phyloP scores from a whole-genome alignment of 1,139 yeast species.

The Kodamaea ohmeri region DNA sequence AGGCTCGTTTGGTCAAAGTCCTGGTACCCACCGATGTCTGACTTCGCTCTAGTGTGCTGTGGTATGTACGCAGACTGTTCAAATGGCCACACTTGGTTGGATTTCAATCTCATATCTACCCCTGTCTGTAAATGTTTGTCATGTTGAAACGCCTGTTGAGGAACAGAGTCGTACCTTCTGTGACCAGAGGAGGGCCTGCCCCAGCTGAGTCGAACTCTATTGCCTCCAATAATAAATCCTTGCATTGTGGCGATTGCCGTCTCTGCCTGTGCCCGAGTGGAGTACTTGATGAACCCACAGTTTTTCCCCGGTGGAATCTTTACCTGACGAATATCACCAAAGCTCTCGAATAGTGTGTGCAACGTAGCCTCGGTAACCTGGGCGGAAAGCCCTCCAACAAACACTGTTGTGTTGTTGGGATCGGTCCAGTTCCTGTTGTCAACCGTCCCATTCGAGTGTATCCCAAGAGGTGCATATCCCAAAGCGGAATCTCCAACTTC shows the following conservation, averaged over 20 bases:
- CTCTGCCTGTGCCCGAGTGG: constrained; percentile 79
- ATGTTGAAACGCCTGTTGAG: constrained; percentile 16
- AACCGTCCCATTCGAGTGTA: neutral
- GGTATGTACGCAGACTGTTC: neutral
- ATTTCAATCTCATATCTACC: neutral
- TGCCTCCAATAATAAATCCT: constrained; percentile 85
- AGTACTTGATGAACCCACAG: constrained; percentile 88
- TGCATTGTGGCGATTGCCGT: constrained; percentile 89
- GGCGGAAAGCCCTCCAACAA: constrained; percentile 83
- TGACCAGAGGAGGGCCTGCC: constrained; percentile 56
- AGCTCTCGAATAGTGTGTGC: constrained; percentile 71
- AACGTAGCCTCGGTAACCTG: constrained; percentile 76
- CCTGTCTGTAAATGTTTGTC: constrained; percentile 24
- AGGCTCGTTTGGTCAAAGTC: neutral
- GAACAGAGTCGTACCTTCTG: constrained; percentile 35
- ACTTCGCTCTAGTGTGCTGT: constrained; percentile 1
- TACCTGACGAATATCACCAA: constrained; percentile 80
- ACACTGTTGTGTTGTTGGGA: constrained; percentile 88
- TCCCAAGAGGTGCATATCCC: neutral
- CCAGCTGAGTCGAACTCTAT: constrained; percentile 85
- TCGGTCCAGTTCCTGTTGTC: constrained; percentile 41
- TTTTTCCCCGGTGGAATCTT: constrained; percentile 91
- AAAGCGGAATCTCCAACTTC: neutral
- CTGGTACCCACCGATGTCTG: neutral
- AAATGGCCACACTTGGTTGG: neutral